Evolutionary conservation across 495 filamentous ascomycete species (phyloP), one percentile per base, ranked within the genome.

Genomic region (Penicillium malachiteum): DNA sequence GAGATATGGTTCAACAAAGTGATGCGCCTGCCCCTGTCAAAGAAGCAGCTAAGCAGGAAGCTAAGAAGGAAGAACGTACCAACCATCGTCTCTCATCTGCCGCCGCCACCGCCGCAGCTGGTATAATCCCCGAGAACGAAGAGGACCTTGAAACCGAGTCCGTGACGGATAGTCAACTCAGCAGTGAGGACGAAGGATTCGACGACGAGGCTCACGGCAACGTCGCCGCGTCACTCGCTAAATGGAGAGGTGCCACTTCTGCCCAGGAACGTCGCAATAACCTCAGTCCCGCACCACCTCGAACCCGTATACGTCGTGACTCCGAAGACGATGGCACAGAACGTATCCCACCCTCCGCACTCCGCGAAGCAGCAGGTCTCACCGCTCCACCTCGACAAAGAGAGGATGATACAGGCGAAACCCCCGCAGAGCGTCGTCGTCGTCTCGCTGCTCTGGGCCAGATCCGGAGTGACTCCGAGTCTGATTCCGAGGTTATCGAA

Each of bases 391-490:
- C 66, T 35, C 56, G 64, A 47, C 34, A 71, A 60, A 41, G 8
- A 48, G 54, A 66, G 38, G 78, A 73, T 14, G 83, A 86, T 21
- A 73, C 71, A 3, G 81, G 78, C 39, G 92, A 96, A 70, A 96
- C 91, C 4, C 84, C 89, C 0, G 92, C 91, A 0, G 92, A 96
- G 71, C 80, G 87, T 41, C 81, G 87, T 37, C 81, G 92, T 56
- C 85, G 93, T 69, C 84, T 95, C 51, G 93, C 90, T 1, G 93
- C 92, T 5, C 73, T 96, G n/a, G 91, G 91, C 44, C 72, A 80
- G 7, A 65, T 74, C 17, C 50, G 55, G n/a, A 76, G 80, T 8
- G 80, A 79, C 21, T 81, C 79, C 14, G 85, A 87, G 45, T 84
- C 82, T 39, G 87, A 90, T 38, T 84, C 85, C 52, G 57, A 54